These are phyloP conservation scores for Aspergillus aculeatus DNA, from an alignment of 2,329 filamentous ascomycete species.

Conservation along the genomic window DNA sequence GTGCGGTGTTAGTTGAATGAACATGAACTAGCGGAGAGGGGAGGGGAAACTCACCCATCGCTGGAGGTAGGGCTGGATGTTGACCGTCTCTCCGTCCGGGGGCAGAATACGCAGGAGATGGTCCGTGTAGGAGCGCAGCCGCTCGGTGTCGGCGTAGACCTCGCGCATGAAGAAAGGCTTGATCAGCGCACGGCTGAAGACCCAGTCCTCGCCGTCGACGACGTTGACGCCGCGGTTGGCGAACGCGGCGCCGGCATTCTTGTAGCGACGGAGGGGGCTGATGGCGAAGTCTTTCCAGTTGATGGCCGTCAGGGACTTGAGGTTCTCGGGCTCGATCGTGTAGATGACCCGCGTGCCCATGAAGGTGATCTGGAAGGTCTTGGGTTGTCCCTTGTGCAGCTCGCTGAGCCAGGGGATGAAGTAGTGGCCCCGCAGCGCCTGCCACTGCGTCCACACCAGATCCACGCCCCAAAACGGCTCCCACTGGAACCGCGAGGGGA, in stretches of 20 bases:
- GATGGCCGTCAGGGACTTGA: slow-evolving; percentile 1
- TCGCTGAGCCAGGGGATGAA: background rate
- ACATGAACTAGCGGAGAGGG: too few species aligned
- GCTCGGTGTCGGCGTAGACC: background rate
- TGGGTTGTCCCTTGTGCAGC: background rate
- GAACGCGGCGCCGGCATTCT: background rate
- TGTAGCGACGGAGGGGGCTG: slow-evolving; percentile 8
- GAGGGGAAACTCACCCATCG: too few species aligned
- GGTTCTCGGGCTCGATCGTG: background rate
- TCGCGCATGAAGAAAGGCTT: slow-evolving; percentile 3
- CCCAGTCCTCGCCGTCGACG: slow-evolving; percentile 16
- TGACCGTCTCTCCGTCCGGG: background rate
- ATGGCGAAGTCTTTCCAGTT: slow-evolving; percentile 13
- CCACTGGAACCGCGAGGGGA: too few species aligned
- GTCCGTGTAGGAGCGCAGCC: background rate
- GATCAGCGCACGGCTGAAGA: slow-evolving; percentile 20
- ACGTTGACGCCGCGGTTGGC: slow-evolving; percentile 16
- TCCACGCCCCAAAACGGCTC: too few species aligned
- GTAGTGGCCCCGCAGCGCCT: too few species aligned
- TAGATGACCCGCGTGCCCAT: background rate
- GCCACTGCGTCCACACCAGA: too few species aligned
- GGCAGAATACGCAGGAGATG: background rate
- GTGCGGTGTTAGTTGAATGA: too few species aligned
- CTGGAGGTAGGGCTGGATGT: too few species aligned
- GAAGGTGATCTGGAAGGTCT: background rate